phyloP scores from a whole-genome alignment of 441 rosid species.

The Aquilaria agallochum region DNA sequence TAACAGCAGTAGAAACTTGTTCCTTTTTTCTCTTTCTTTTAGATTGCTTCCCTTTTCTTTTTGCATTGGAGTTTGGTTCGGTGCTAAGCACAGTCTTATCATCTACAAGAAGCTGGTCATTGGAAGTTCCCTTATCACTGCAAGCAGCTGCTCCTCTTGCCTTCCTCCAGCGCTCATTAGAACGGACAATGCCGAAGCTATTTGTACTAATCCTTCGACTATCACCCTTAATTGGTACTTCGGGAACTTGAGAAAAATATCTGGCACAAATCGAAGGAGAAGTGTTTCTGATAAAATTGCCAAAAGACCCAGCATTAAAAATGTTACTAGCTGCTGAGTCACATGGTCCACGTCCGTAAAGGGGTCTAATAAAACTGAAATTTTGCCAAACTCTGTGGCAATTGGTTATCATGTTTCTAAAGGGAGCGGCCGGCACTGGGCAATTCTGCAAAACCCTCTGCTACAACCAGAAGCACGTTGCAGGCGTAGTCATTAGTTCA shows the following conservation, averaged over 20 bases:
- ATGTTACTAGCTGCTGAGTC: slow-evolving; percentile 8
- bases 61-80: slow-evolving; percentile 22
- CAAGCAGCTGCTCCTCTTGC: slow-evolving; percentile 35
- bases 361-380: too few relatives aligned
- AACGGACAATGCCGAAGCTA: slow-evolving; percentile 23
- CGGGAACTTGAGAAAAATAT: slow-evolving; percentile 40
- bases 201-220: slow-evolving; percentile 11
- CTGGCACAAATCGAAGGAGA: slow-evolving; percentile 25
- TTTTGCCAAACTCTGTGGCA: too few relatives aligned
- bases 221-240: slow-evolving; percentile 17
- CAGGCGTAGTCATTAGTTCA: too few relatives aligned
- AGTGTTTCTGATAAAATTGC: slow-evolving; percentile 17
- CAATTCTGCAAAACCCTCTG: too few relatives aligned
- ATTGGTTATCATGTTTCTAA: too few relatives aligned
- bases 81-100: slow-evolving; percentile 14
- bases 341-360: too few relatives aligned
- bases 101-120: slow-evolving; percentile 27
- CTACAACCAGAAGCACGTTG: too few relatives aligned
- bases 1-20: slow-evolving; percentile 21
- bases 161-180: slow-evolving; percentile 34
- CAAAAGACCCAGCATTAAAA: slow-evolving; percentile 19
- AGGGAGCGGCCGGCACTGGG: too few relatives aligned
- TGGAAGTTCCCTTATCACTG: slow-evolving; percentile 17
- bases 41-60: slow-evolving; percentile 33
- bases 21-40: slow-evolving; percentile 44